These are phyloP conservation scores for Candida easanensis DNA, from an alignment of 805 yeast genomes.

Conservation along the genomic window DNA sequence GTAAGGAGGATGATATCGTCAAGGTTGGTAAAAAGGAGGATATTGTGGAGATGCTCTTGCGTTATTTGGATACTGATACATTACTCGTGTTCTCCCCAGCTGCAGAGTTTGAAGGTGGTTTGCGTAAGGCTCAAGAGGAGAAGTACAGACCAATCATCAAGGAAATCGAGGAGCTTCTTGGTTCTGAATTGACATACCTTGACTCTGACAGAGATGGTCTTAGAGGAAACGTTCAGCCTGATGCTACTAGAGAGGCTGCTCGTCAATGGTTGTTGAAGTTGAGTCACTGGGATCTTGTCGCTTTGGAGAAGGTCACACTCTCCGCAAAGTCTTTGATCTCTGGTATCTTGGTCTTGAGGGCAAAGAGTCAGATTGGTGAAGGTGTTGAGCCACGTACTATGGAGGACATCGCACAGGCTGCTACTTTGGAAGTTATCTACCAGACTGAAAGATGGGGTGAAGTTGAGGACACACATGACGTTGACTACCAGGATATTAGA, in stretches of 20 bases:
- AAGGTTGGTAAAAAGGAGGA: conserved; percentile 60
- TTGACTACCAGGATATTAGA: conserved; percentile 85
- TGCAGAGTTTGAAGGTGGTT: conserved; percentile 76
- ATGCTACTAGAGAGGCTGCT: conserved; percentile 59
- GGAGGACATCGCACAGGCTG: conserved; percentile 73
- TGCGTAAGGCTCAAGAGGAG: conserved; percentile 78
- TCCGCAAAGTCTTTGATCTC: conserved; percentile 83
- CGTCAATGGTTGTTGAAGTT: conserved; percentile 59
- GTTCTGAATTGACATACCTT: conserved; percentile 45
- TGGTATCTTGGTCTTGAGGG: conserved; percentile 67
- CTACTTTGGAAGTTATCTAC: conserved; percentile 75
- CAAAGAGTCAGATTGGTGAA: conserved; percentile 47
- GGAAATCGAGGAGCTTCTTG: conserved; percentile 60
- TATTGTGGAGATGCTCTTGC: conserved; percentile 58
- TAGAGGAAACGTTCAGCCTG: conserved; percentile 73
- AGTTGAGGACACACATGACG: conserved; percentile 98
- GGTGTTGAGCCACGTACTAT: conserved; percentile 38
- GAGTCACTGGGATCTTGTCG: conserved; percentile 75
- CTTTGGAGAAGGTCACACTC: conserved; percentile 85
- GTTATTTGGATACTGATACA: conserved; percentile 93
- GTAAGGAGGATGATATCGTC: conserved; percentile 47
- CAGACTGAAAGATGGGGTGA: conserved; percentile 97
- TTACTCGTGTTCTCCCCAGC: conserved; percentile 79
- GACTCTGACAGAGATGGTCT: conserved; percentile 84
- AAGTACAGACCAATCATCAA: conserved; percentile 71